A percentile compares a stretch with the other conserved stretches of the same genome.
These are phyloP conservation scores for Puccinia horiana DNA, from an alignment of 1,284 basidiomycete genomes.

Conservation along the genomic window DNA sequence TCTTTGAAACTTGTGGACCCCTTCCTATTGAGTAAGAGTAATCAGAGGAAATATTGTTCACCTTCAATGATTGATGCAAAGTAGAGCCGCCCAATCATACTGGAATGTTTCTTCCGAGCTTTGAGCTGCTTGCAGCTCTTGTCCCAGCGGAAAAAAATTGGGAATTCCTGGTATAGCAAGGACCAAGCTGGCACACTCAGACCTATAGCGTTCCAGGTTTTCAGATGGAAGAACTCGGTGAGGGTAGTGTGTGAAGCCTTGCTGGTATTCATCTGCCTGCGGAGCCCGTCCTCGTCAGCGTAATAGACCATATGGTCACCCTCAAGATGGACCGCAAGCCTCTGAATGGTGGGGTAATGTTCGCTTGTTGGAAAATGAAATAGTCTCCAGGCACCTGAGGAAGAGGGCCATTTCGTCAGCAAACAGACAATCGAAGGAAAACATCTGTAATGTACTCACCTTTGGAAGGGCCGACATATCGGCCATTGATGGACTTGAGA, in stretches of 20 bases:
- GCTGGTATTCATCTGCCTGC: not conserved
- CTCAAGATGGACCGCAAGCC: not conserved
- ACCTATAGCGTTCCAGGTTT: not conserved
- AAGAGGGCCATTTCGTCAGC: constrained; percentile 60
- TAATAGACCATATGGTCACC: not conserved
- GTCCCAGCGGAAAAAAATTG: not conserved
- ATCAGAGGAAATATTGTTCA: constrained; percentile 60
- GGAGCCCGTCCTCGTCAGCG: not conserved
- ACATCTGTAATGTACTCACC: not conserved
- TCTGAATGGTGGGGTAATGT: not conserved
- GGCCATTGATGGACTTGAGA: constrained; percentile 58
- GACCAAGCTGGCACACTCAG: not conserved
- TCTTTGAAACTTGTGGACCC: not conserved
- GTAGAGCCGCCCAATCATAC: constrained; percentile 57
- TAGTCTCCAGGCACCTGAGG: constrained; percentile 59
- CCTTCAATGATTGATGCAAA: constrained; percentile 59
- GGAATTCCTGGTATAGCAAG: not conserved
- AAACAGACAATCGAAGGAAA: constrained; percentile 56
- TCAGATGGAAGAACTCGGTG: constrained; percentile 4
- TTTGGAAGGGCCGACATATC: not conserved
- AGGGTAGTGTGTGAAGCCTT: not conserved
- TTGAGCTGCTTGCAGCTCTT: not conserved
- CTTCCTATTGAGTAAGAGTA: constrained; percentile 51
- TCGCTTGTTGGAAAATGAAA: constrained; percentile 58
- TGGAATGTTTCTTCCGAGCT: not conserved